phyloP scores from a whole-genome alignment of 2,329 filamentous ascomycete genomes.

The Arthrobotrys iridis region DNA sequence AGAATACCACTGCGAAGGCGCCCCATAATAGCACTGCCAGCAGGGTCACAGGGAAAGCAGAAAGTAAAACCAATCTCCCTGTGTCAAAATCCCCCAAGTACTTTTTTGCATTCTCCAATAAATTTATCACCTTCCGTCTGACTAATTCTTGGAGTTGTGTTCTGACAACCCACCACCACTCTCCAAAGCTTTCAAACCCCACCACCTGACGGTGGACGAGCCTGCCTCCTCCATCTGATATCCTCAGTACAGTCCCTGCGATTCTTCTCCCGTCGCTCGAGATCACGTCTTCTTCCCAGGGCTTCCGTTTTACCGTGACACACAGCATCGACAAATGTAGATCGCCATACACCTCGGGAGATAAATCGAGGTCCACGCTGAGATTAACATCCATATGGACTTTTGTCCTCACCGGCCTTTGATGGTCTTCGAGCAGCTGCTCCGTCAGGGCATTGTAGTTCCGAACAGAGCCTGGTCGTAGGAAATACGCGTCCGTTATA shows the following conservation, averaged over 20 bases:
- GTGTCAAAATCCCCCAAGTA: neutral
- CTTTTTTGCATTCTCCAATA: neutral
- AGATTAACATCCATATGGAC: constrained; percentile 49
- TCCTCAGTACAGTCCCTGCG: constrained; percentile 41
- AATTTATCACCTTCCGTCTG: neutral
- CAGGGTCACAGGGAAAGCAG: neutral
- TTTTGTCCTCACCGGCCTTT: constrained; percentile 44
- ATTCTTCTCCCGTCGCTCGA: constrained; percentile 33
- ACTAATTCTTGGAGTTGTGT: constrained; percentile 36
- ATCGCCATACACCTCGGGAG: constrained; percentile 46
- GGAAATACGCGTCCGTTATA: constrained; percentile 36
- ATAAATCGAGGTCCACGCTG: constrained; percentile 43
- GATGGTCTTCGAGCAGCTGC: constrained; percentile 46
- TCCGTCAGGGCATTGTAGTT: constrained; percentile 44
- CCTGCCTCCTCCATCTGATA: constrained; percentile 35
- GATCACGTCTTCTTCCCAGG: constrained; percentile 45
- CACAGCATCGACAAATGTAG: constrained; percentile 46
- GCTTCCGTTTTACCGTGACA: constrained; percentile 44
- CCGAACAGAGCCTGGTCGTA: constrained; percentile 31
- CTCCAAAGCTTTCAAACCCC: constrained; percentile 46
- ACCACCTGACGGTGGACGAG: constrained; percentile 47
- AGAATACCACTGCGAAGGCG: neutral
- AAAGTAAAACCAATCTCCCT: neutral
- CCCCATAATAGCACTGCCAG: neutral
- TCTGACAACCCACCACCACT: constrained; percentile 52